Base-by-base conservation (phyloP, 2,329 filamentous ascomycete species). In the Periconia macrospinosa region DNA sequence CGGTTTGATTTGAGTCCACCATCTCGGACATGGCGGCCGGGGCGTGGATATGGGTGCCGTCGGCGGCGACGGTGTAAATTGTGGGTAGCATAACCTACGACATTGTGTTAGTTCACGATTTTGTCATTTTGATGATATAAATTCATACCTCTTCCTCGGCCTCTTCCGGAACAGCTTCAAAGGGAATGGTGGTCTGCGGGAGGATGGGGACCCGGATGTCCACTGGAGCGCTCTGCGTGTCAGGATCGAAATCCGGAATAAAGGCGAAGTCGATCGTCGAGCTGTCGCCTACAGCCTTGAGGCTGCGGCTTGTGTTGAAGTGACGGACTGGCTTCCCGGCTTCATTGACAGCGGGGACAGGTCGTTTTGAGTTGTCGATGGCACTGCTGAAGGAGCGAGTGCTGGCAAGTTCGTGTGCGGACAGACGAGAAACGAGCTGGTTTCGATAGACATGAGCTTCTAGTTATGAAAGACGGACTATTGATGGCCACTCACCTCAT, bases 181-280 rank as follows among this genome's bases (percentile, higher is more conserved):
- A 57, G 30, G 56, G 55, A 2, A 57, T 50, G 30, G 58, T 46
- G 33, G 62, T 66, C 55, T 66, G 66, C 43, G 70, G 62, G 46
- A 83, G 72, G 59, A 84, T 77, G 53, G 83, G 83, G 43, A 84
- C 77, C 46, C 78, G 76, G 11, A 79, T 67, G 14, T 58, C 54
- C 35, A 73, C 66, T 6, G 75, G 66, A 27, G 69, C 65, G 44
- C 69, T 58, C 14, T 70, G 54, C 14, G 67, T 60, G 47, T 80
- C 76, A 30, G 78, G 70, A 47, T 79, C 74, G 60, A 79, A 75
- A 51, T 77, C 76, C 35, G 85, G 85, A 60, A 87, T 76, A 74
- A 81, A 86, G 62, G 80, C 80, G 65, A 87, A 86, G 75, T 87
- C 85, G 55, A 87, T 83, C 41, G 84, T 84, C 41, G 83, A 85